These are phyloP conservation scores for Lithospermum erythrorhizon DNA, from an alignment of 257 asterid genomes.

Conservation along the genomic window DNA sequence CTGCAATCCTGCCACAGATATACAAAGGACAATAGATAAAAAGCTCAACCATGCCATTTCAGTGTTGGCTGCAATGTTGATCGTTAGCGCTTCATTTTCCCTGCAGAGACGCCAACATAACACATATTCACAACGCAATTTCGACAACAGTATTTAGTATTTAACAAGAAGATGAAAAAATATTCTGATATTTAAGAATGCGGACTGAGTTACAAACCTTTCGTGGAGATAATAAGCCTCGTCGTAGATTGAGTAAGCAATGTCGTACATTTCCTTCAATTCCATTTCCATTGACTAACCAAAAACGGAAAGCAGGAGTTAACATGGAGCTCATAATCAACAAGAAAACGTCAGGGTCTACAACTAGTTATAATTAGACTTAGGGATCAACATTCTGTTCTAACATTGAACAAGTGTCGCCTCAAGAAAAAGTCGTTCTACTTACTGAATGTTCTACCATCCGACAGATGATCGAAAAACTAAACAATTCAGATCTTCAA, in stretches of 20 bases:
- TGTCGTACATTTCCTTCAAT: constrained; percentile 19
- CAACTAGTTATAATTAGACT: too few relatives aligned
- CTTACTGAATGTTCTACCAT: too few relatives aligned
- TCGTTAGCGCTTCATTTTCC: constrained; percentile 69
- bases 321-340: neutral
- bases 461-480: too few relatives aligned
- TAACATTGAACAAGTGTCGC: too few relatives aligned
- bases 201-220: constrained; percentile 17
- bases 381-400: too few relatives aligned
- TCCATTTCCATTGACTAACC: constrained; percentile 12
- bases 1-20: constrained; percentile 69
- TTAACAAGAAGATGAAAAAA: neutral
- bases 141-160: too few relatives aligned
- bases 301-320: neutral
- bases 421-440: too few relatives aligned
- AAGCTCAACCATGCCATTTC: constrained; percentile 61
- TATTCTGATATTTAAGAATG: neutral
- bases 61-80: constrained; percentile 56
- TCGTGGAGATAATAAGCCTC: constrained; percentile 19
- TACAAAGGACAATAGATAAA: constrained; percentile 43
- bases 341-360: too few relatives aligned
- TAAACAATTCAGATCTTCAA: too few relatives aligned
- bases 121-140: neutral
- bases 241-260: constrained; percentile 17
- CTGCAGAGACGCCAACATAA: constrained; percentile 20